A percentile compares a stretch with the other conserved stretches of the same genome.
phyloP scores from a whole-genome alignment of 805 yeast species.

The Kuraishia ogatae region DNA sequence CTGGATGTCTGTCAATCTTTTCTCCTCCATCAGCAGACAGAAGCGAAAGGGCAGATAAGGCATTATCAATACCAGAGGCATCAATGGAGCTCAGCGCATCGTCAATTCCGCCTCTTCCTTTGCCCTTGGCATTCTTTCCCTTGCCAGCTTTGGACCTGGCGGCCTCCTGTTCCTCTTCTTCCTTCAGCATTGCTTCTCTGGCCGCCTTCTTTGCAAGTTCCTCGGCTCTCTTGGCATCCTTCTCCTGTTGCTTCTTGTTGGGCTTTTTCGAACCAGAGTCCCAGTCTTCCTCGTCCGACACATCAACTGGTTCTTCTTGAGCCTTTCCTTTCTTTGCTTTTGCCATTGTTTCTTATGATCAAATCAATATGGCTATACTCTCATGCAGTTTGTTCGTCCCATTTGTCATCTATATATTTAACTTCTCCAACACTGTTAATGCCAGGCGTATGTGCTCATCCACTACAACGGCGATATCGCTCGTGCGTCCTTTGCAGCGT shows the following conservation, averaged over 20 bases:
- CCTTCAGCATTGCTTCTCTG: conserved; percentile 56
- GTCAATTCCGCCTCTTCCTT: conserved; percentile 54
- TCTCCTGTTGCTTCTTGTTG: conserved; percentile 61
- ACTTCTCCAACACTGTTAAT: no score
- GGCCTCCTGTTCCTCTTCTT: conserved; percentile 59
- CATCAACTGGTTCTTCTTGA: conserved; percentile 44
- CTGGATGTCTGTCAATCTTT: conserved; percentile 81
- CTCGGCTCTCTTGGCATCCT: conserved; percentile 62
- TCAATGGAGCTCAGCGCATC: conserved; percentile 46
- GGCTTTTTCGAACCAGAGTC: conserved; percentile 62
- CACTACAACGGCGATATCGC: background rate
- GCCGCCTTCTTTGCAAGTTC: conserved; percentile 78
- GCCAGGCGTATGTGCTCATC: background rate
- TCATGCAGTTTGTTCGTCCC: no score
- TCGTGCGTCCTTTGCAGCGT: background rate
- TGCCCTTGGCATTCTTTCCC: conserved; percentile 41
- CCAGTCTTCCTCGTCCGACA: conserved; percentile 56
- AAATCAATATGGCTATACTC: no score
- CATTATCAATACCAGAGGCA: conserved; percentile 65
- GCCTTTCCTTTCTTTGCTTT: conserved; percentile 42
- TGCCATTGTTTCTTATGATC: conserved; percentile 11
- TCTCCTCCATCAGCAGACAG: conserved; percentile 50
- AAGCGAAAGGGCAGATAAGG: conserved; percentile 68
- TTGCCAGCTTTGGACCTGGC: conserved; percentile 41
- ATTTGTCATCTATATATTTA: no score